Conservation (phyloP, 1,284 basidiomycete species). For the Leccinum subfulvum region DNA sequence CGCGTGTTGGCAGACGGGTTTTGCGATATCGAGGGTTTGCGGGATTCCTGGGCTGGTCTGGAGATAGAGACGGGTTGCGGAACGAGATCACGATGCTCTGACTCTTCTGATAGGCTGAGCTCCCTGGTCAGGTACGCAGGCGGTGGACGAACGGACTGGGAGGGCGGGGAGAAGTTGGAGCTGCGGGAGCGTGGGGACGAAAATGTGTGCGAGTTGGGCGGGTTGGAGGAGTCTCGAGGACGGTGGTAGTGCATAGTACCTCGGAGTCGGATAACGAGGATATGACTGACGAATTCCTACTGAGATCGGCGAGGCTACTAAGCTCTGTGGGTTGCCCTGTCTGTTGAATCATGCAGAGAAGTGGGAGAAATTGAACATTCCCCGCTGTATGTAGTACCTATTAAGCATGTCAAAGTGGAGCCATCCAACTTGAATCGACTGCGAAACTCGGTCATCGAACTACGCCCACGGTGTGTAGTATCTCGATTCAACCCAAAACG, state of each 20-base stretch:
- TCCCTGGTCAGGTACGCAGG: constrained; percentile 63
- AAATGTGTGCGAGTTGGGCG: constrained; percentile 59
- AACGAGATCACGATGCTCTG: constrained; percentile 18
- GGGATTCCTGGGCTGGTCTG: constrained; percentile 24
- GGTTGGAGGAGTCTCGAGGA: constrained; percentile 47
- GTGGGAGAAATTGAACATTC: constrained; percentile 8
- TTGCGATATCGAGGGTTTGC: constrained; percentile 41
- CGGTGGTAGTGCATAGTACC: constrained; percentile 40
- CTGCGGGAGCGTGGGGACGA: constrained; percentile 62
- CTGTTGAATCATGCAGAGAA: neutral
- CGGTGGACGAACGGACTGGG: constrained; percentile 44
- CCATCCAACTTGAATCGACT: too few species aligned
- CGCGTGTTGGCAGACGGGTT: constrained; percentile 50
- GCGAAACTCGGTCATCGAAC: too few species aligned
- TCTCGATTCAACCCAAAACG: too few species aligned
- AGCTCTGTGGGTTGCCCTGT: too few species aligned
- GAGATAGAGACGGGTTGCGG: constrained; percentile 12
- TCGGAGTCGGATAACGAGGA: constrained; percentile 48
- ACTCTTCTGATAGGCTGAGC: constrained; percentile 44
- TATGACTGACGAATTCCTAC: constrained; percentile 74
- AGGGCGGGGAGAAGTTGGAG: constrained; percentile 45
- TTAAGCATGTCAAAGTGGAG: too few species aligned
- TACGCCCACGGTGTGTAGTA: too few species aligned
- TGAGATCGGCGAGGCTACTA: constrained; percentile 56
- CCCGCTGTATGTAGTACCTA: constrained; percentile 1